These are phyloP conservation scores for Aspergillus candidus DNA, from an alignment of 2,329 filamentous ascomycete species.

Conservation along the genomic window DNA sequence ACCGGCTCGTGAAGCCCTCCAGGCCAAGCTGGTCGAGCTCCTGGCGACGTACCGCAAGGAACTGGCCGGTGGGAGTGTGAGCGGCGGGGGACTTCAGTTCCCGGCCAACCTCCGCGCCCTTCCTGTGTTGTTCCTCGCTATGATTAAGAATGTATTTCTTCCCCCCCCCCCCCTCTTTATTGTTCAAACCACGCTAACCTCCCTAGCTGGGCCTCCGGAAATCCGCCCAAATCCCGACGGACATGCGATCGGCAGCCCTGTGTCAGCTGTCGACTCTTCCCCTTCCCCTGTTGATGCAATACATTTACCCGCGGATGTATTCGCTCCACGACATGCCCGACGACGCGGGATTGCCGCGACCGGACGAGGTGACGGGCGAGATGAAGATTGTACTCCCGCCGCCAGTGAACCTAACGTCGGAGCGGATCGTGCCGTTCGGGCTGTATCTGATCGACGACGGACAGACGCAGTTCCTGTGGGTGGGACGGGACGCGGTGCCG, in stretches of 20 bases:
- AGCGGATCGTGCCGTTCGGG: conserved; percentile 79
- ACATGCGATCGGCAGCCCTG: conserved; percentile 86
- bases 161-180: background rate
- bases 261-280: conserved; percentile 92
- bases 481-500: conserved; percentile 86
- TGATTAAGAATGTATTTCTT: conserved; percentile 85
- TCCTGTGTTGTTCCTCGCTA: conserved; percentile 81
- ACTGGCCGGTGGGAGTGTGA: conserved; percentile 90
- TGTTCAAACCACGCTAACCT: conserved; percentile 18
- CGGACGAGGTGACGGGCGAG: conserved; percentile 78
- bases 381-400: conserved; percentile 69
- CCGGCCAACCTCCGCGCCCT: conserved; percentile 85
- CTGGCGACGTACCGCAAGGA: conserved; percentile 96
- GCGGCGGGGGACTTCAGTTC: conserved; percentile 84
- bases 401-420: conserved; percentile 77
- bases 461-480: conserved; percentile 95
- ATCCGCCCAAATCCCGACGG: conserved; percentile 87
- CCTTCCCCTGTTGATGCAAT: conserved; percentile 82
- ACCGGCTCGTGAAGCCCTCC: conserved; percentile 80
- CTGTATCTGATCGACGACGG: conserved; percentile 96
- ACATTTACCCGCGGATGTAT: conserved; percentile 81
- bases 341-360: conserved; percentile 63
- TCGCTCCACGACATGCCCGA: conserved; percentile 95
- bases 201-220: conserved; percentile 69
- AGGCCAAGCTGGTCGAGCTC: conserved; percentile 86